phyloP scores from a whole-genome alignment of 345 rosid species.

The Microcos paniculata region DNA sequence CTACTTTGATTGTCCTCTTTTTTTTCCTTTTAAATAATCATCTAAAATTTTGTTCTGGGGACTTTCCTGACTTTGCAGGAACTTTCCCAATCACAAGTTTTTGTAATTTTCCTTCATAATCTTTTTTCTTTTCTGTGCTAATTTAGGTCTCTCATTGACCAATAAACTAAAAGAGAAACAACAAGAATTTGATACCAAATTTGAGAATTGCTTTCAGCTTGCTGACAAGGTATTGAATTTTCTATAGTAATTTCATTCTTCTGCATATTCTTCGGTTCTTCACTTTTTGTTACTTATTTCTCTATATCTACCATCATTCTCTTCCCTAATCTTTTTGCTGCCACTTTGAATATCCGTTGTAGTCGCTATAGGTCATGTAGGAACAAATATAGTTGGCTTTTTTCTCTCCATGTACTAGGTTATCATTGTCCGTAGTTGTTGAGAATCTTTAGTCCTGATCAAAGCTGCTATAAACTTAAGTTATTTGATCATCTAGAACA shows the following conservation, averaged over 20 bases:
- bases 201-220: conserved; percentile 51
- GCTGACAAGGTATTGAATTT: conserved; percentile 54
- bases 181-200: conserved; percentile 67
- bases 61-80: neutral
- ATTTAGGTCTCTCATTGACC: conserved; percentile 52
- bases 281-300: neutral
- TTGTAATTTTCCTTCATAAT: neutral
- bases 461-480: neutral
- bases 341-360: neutral
- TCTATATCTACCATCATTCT: neutral
- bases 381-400: neutral
- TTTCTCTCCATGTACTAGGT: neutral
- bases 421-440: neutral
- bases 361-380: neutral
- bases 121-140: conserved; percentile 2
- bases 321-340: neutral
- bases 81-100: neutral
- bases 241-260: neutral
- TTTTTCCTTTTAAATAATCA: neutral
- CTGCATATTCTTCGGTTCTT: conserved; percentile 3
- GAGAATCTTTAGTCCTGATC: neutral
- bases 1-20: neutral
- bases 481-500: neutral
- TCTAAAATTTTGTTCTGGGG: neutral
- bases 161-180: conserved; percentile 54